Conservation (phyloP, 345 rosid species). For the Pugionium dolabratum region DNA sequence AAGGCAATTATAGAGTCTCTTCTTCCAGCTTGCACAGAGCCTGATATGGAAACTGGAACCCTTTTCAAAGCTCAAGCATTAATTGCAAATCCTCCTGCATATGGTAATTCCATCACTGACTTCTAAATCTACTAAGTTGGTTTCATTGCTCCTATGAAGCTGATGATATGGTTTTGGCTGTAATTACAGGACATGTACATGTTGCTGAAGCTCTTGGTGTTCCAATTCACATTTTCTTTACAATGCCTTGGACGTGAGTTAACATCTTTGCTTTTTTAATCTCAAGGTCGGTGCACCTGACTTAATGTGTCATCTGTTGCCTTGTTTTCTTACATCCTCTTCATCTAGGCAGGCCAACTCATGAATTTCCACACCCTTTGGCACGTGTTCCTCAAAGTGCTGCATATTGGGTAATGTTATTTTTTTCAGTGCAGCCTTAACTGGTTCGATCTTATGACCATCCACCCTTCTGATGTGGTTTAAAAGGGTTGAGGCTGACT, state of each 20-base stretch:
- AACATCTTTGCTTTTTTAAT: too few relatives aligned
- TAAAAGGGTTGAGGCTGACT: too few relatives aligned
- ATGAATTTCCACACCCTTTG: constrained; percentile 98
- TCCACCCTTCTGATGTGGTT: too few relatives aligned
- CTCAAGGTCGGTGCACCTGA: too few relatives aligned
- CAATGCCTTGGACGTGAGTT: constrained; percentile 99
- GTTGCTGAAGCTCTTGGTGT: constrained; percentile 91
- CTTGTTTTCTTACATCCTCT: constrained; percentile 29
- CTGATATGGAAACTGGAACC: constrained; percentile 81
- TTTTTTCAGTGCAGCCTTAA: too few relatives aligned
- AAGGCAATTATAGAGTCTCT: constrained; percentile 81
- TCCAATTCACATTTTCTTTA: constrained; percentile 94
- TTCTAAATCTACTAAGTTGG: too few relatives aligned
- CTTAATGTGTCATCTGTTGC: too few relatives aligned
- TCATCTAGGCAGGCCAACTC: constrained; percentile 74
- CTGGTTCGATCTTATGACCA: too few relatives aligned
- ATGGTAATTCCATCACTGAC: constrained; percentile 56
- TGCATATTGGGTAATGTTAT: too few relatives aligned
- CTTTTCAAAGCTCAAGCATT: constrained; percentile 95
- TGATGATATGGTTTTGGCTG: too few relatives aligned
- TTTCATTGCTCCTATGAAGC: too few relatives aligned
- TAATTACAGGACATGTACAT: constrained; percentile 78
- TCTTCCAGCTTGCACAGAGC: constrained; percentile 89
- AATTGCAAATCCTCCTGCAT: constrained; percentile 98
- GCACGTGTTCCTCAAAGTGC: constrained; percentile 94